Evolutionary conservation across 164 flowering plant species (phyloP), one percentile per base, ranked within the genome.

Genomic region (Piper longum): DNA sequence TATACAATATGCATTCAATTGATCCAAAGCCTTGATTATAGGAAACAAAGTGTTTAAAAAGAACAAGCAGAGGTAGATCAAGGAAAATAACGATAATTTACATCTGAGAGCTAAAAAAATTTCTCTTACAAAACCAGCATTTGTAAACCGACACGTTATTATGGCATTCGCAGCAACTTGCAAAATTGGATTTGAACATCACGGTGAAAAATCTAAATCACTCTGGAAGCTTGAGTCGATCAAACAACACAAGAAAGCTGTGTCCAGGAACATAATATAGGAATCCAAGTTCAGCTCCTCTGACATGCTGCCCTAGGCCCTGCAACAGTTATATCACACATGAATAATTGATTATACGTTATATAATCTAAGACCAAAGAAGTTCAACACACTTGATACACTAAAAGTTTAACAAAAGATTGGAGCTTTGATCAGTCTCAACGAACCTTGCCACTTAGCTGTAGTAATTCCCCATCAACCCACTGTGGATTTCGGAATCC

Each of bases 401-500:
- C 41, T 7, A 39, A 5, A 18, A 3, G 39, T 39, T 57, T 39
- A 57, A 57, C 26, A 13, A 16, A 18, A 41, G 42, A 11, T 36
- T 41, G 45, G 4, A 41, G 18, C 9, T 19, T 12, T 41, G 40
- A 6, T 56, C 5, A 56, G 41, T 60, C 17, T 67, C 58, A 13
- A 1, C 40, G 66, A 81, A 93, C 99, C 99, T 81, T 90, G 75
- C 96, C 97, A 66, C 75, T 87, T 16, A 93, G 85, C 74, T 82
- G 95, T 41, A 93, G 88, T 71, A 93, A 91, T 78, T 93, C 96
- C 18, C 99, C 99, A 43, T 83, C 91, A 61, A 88, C 97, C 99
- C 97, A 93, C 67, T 75, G 74, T 26, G 99, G 88, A 69, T 87
- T 85, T 61, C 55, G 51, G 73, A 84, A 88, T 54, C 96, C 99